Evolutionary conservation across 345 rosid species (phyloP), one percentile per base, ranked within the genome.

Genomic region (Geranium brycei): DNA sequence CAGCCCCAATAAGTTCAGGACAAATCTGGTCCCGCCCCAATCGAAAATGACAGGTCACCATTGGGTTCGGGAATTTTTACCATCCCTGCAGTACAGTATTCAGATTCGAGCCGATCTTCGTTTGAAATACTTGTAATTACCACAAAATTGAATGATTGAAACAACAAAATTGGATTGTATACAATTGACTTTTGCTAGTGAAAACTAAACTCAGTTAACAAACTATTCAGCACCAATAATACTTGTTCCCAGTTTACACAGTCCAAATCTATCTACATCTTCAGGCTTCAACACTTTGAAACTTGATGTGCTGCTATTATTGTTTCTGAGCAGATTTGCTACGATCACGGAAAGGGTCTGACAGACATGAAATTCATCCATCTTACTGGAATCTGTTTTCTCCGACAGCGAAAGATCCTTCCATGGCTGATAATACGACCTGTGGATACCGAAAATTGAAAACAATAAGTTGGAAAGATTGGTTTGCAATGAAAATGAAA

Each of bases 361-460:
- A 64, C 85, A 87, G 35, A 88, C 87, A 31, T 83, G 88, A 31
- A 72, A 64, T 73, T 83, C 90, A 58, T 85, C 84, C 57, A 86
- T 73, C 67, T 72, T 82, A 75, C 84, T 73, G 57, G 66, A 53
- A 66, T 73, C 77, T 4, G 75, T 78, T 23, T 17, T 60, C 67
- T 84, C 82, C 4, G 68, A 69, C 14, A 13, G 15, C 15, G 83
- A 71, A 38, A 62, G 74, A 75, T 84, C 82, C 82, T 73, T 74
- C 95, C 88, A 83, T 4, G 91, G 77, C 73, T 78, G 80, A 63
- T 77, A 67, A 80, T 73, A 92, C 10, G 95, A 81, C 98, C 98
- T 89, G 79, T 65, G 19, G 40, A 65, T 58, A 68, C 32, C n/a
- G 38, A 12, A 61, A 4, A 1, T 23, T 16, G 30, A 66, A 38